A percentile compares a stretch with the other conserved stretches of the same genome.
phyloP scores from a whole-genome alignment of 805 yeast genomes.

The Blastobotrys chiropterorum region DNA sequence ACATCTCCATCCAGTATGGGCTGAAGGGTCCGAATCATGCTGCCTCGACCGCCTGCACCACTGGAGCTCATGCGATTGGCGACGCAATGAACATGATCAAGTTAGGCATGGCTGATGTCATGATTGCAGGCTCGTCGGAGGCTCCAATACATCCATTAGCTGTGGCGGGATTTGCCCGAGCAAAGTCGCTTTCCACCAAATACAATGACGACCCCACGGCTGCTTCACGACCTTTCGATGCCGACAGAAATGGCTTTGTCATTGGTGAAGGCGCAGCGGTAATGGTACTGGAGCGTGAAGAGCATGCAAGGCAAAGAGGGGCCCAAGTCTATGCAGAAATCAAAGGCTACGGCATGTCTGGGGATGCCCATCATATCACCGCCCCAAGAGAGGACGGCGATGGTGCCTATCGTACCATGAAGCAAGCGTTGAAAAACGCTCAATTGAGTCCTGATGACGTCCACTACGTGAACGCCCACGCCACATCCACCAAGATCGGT shows the following conservation, averaged over 20 bases:
- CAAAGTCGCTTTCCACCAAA: constrained; percentile 66
- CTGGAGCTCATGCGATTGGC: constrained; percentile 90
- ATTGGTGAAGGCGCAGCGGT: constrained; percentile 91
- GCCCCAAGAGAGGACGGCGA: constrained; percentile 78
- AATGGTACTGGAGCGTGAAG: constrained; percentile 65
- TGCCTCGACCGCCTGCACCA: constrained; percentile 93
- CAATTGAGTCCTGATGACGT: constrained; percentile 43
- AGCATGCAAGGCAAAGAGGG: constrained; percentile 60
- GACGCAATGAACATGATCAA: constrained; percentile 81
- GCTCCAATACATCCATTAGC: constrained; percentile 81
- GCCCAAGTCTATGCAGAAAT: constrained; percentile 73
- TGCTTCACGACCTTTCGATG: constrained; percentile 87
- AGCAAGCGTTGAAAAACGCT: constrained; percentile 55
- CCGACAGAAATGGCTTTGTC: constrained; percentile 75
- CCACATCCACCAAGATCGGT: constrained; percentile 87
- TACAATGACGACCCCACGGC: constrained; percentile 54
- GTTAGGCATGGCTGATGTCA: constrained; percentile 75
- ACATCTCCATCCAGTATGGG: constrained; percentile 71
- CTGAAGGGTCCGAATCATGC: constrained; percentile 83
- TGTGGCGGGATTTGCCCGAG: constrained; percentile 85
- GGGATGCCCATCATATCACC: constrained; percentile 90
- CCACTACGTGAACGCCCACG: constrained; percentile 90
- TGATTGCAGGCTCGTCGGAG: constrained; percentile 94
- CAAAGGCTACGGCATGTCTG: constrained; percentile 82
- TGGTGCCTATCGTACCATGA: constrained; percentile 83